Base-by-base conservation (phyloP, 2,329 filamentous ascomycete species). In the Botryotinia narcissicola region DNA sequence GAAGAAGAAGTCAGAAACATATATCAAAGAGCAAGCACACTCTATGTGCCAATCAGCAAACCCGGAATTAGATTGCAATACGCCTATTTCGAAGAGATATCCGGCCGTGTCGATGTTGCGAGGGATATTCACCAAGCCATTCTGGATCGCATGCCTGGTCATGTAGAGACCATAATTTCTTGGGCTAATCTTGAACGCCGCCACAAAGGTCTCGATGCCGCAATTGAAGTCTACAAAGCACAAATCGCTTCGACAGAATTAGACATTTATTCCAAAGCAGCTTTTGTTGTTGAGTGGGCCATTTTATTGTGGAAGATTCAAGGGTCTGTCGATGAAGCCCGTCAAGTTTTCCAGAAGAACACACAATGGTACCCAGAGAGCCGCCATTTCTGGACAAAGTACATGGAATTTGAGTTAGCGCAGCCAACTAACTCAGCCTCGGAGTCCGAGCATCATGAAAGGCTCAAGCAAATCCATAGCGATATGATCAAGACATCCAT, bases 41-140 rank as follows among this genome's bases (percentile, higher is more conserved):
- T 97, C 71, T 98, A 92, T 81, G 93, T 97, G 1, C 94, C 95
- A 5, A 92, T 98, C 79, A 93, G 94, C 77, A 87, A 92, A 73
- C 94, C 95, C 0, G 91, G 91, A 1, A 91, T 97, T 76, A 90
- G 96, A 73, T 86, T 98, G 75, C 93, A 97, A 81, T 98, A 95
- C 85, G 95, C 96, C 22, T 94, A 95, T 78, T 98, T 98, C 77
- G 96, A 99, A 81, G 96, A 99, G 84, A 92, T 93, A 82, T 87
- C 88, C 59, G 93, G 90, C 7, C 90, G 94, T 57, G 84, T 91
- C 40, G 92, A 93, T 75, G 87, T 97, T 54, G 94, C 95, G 18
- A 89, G 92, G 74, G 94, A 93, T 74, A 95, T 99, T 73, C 93
- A 98, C 80, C 87, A 91, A 66, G 91, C 93, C 1, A 92, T 99